Percentiles rank a stretch among this genome's conserved stretches.
Evolutionary conservation across 2,329 filamentous ascomycete genomes (phyloP).

Genomic region (Fusarium tjaetaba): DNA sequence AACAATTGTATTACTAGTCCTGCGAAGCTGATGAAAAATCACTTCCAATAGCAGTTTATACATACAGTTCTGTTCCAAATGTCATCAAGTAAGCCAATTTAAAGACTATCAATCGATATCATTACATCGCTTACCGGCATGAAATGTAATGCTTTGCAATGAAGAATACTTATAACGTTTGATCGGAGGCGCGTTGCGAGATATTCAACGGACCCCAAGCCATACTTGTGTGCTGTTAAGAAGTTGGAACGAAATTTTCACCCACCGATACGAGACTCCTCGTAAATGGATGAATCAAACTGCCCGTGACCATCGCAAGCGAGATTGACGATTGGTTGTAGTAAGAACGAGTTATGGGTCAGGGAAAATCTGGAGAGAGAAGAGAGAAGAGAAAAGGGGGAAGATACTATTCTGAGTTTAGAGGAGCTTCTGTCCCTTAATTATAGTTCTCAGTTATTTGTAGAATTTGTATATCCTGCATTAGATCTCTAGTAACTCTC

Average conservation of each 20-base stretch:
- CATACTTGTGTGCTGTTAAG: no score
- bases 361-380: background rate
- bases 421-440: background rate
- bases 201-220: no score
- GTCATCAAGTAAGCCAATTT: no score
- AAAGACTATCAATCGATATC: no score
- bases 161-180: accelerated
- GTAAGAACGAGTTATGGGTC: background rate
- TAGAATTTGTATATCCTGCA: no score
- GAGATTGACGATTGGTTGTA: background rate
- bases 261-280: no score
- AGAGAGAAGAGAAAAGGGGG: background rate
- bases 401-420: accelerated
- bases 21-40: no score
- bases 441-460: no score
- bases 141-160: accelerated
- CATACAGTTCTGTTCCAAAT: no score
- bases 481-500: background rate
- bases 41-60: no score
- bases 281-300: background rate
- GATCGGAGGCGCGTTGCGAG: no score
- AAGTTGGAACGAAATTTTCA: accelerated
- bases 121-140: accelerated
- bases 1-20: no score
- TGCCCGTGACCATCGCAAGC: background rate